phyloP scores from a whole-genome alignment of 1,284 basidiomycete species.

The Cutaneotrichosporon curvatum region DNA sequence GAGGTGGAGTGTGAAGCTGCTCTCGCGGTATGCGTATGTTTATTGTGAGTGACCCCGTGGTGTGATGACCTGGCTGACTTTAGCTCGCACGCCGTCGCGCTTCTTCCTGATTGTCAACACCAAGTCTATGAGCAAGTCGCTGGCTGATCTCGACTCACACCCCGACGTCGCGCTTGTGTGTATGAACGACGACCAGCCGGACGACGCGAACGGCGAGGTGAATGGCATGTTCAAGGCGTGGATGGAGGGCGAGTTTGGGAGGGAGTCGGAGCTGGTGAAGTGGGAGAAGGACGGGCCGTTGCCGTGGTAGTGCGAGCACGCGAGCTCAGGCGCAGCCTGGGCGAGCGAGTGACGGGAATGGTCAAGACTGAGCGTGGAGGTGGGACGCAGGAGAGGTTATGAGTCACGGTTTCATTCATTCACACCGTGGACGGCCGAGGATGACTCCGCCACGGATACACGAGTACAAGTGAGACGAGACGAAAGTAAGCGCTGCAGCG shows the following conservation, averaged over 20 bases:
- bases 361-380: no score
- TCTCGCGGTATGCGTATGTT: constrained; percentile 36
- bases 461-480: no score
- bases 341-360: no score
- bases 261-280: constrained; percentile 8
- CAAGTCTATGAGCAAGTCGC: constrained; percentile 12
- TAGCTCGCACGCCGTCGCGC: constrained; percentile 19
- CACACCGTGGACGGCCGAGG: no score
- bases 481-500: no score
- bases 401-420: no score
- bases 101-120: constrained; percentile 24
- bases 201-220: constrained; percentile 6
- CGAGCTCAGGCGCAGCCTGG: no score
- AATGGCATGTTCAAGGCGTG: constrained; percentile 14
- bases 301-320: neutral
- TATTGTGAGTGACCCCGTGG: constrained; percentile 24
- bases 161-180: constrained; percentile 26
- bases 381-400: no score
- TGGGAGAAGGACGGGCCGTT: constrained; percentile 19
- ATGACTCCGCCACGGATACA: no score
- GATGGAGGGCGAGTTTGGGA: constrained; percentile 24
- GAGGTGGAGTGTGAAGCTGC: constrained; percentile 33
- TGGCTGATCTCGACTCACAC: constrained; percentile 12
- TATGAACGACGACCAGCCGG: constrained; percentile 39
- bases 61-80: neutral